Evolutionary conservation across 2,329 filamentous ascomycete genomes (phyloP).

Genomic region (Fusarium sp.): DNA sequence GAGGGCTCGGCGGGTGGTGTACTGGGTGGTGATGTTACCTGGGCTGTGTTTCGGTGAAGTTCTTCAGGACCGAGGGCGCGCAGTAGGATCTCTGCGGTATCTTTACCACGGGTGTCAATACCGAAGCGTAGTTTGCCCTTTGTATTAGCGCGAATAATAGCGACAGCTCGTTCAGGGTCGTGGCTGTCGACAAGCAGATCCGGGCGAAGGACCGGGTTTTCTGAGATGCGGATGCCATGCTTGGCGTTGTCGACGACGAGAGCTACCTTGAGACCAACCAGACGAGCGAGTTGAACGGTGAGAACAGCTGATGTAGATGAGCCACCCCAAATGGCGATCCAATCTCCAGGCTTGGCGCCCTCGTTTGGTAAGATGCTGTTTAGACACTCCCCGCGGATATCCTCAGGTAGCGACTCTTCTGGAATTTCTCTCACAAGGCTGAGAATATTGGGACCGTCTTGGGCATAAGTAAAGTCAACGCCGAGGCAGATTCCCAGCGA

Average conservation of each 20-base stretch:
- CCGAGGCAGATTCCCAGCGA: constrained; percentile 79
- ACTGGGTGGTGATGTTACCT: constrained; percentile 55
- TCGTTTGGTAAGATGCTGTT: constrained; percentile 66
- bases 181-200: constrained; percentile 80
- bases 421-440: constrained; percentile 64
- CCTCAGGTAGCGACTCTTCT: constrained; percentile 66
- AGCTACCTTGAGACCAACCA: constrained; percentile 75
- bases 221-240: constrained; percentile 72
- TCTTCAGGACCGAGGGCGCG: constrained; percentile 55
- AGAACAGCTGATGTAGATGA: constrained; percentile 80
- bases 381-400: constrained; percentile 76
- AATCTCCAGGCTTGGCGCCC: constrained; percentile 73
- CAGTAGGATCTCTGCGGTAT: constrained; percentile 72
- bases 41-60: constrained; percentile 55
- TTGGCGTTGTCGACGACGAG: constrained; percentile 77
- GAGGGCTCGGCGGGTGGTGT: constrained; percentile 53
- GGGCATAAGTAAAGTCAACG: constrained; percentile 70
- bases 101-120: constrained; percentile 76
- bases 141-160: constrained; percentile 73
- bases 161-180: constrained; percentile 74
- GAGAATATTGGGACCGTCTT: constrained; percentile 72
- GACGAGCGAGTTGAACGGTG: constrained; percentile 76
- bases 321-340: constrained; percentile 82
- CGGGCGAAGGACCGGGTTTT: constrained; percentile 60
- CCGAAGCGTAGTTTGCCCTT: constrained; percentile 73